Evolutionary conservation across 495 filamentous ascomycete species (phyloP).

Genomic region (Trichoderma parareesei): DNA sequence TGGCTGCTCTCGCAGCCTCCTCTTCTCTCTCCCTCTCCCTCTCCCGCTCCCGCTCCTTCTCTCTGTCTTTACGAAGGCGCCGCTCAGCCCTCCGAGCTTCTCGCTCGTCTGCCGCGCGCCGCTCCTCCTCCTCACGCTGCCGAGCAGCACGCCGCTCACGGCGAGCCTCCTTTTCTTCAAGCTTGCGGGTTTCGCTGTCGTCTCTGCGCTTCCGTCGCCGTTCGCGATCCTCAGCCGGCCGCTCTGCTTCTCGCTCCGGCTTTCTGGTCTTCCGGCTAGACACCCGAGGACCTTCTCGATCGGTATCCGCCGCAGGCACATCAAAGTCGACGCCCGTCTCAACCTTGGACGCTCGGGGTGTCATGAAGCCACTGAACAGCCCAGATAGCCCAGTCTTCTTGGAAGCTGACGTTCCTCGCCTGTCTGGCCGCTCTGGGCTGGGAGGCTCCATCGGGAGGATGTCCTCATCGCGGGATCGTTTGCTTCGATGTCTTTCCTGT

Average conservation of each 20-base stretch:
- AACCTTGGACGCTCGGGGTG: slow-evolving; percentile 19
- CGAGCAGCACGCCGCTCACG: slow-evolving; percentile 41
- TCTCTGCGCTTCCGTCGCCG: slow-evolving; percentile 36
- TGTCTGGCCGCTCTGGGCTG: slow-evolving; percentile 27
- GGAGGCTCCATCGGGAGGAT: slow-evolving; percentile 30
- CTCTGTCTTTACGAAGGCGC: slow-evolving; percentile 30
- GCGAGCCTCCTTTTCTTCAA: slow-evolving; percentile 44
- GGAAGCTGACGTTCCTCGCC: slow-evolving; percentile 33
- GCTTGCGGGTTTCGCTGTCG: slow-evolving; percentile 36
- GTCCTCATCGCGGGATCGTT: slow-evolving; percentile 39
- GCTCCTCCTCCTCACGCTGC: slow-evolving; percentile 35
- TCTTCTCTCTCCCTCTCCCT: slow-evolving; percentile 36
- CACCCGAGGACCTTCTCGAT: slow-evolving; percentile 47
- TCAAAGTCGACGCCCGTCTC: slow-evolving; percentile 17
- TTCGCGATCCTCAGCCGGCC: slow-evolving; percentile 35
- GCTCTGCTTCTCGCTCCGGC: slow-evolving; percentile 39
- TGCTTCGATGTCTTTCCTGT: slow-evolving; percentile 14
- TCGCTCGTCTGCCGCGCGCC: slow-evolving; percentile 30
- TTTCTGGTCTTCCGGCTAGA: slow-evolving; percentile 38
- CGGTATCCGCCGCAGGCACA: slow-evolving; percentile 33
- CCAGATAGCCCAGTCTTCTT: slow-evolving; percentile 33
- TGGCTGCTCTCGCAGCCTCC: slow-evolving; percentile 30
- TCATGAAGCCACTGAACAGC: slow-evolving; percentile 36
- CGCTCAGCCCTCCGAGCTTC: slow-evolving; percentile 38
- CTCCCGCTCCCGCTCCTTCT: slow-evolving; percentile 28